Percentiles rank a stretch among this genome's conserved stretches.
These are phyloP conservation scores for Cladophialophora exuberans DNA, from an alignment of 2,329 filamentous ascomycete genomes.

Conservation along the genomic window DNA sequence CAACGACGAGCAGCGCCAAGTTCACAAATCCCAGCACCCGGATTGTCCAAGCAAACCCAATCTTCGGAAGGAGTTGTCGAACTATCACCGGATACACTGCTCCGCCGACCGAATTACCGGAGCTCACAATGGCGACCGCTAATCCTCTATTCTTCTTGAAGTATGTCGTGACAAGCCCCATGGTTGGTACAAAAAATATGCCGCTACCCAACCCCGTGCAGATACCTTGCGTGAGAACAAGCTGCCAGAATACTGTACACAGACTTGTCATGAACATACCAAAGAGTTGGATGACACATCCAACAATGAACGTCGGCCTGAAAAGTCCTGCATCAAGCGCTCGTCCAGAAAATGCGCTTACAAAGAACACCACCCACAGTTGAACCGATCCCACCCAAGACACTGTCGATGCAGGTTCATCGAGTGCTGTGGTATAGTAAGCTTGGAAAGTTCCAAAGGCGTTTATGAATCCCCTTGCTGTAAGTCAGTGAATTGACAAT, in stretches of 20 bases:
- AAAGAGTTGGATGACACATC: conserved; percentile 49
- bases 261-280: conserved; percentile 57
- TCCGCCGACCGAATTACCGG: conserved; percentile 65
- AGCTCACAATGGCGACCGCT: conserved; percentile 63
- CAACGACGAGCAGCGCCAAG: conserved; percentile 47
- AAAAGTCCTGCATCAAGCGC: conserved; percentile 58
- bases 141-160: conserved; percentile 63
- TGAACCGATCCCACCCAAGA: conserved; percentile 58
- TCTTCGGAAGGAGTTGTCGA: conserved; percentile 58
- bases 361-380: conserved; percentile 53
- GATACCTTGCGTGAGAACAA: conserved; percentile 57
- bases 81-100: conserved; percentile 65
- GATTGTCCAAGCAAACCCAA: conserved; percentile 70
- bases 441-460: conserved; percentile 62
- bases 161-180: conserved; percentile 62
- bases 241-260: conserved; percentile 54
- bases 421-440: conserved; percentile 51
- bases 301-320: conserved; percentile 46
- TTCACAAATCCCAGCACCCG: conserved; percentile 64
- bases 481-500: background rate
- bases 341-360: conserved; percentile 56
- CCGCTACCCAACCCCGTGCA: conserved; percentile 61
- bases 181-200: conserved; percentile 57
- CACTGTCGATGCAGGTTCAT: conserved; percentile 50
- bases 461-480: conserved; percentile 48